Conservation (phyloP, 2,329 filamentous ascomycete genomes). For the Colletotrichum scovillei region DNA sequence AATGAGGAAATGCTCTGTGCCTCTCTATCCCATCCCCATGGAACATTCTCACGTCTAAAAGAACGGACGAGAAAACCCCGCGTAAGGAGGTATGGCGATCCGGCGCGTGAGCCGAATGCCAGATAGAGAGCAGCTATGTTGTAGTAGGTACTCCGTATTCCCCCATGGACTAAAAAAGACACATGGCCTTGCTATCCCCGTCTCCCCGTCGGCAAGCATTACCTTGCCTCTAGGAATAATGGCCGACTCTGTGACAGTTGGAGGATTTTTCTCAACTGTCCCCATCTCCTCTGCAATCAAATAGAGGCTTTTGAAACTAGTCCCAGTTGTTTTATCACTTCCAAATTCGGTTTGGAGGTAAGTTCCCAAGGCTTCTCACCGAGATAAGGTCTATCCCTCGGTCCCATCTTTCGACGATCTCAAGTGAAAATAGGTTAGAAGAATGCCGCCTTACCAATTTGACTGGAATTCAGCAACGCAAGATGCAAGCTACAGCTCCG, state of each 20-base stretch:
- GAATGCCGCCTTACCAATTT: neutral
- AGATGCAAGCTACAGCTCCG: slow-evolving; percentile 5
- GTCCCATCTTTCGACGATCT: neutral
- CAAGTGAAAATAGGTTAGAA: neutral
- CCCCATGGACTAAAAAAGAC: neutral
- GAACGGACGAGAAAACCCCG: neutral
- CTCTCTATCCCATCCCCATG: neutral
- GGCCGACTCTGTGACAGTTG: neutral
- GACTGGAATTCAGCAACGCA: neutral
- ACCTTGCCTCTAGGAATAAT: neutral
- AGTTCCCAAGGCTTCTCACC: neutral
- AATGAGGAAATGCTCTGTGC: neutral
- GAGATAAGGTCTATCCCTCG: slow-evolving; percentile 20
- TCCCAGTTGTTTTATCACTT: neutral
- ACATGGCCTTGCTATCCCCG: neutral
- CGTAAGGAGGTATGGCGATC: neutral
- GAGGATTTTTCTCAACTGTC: slow-evolving; percentile 7
- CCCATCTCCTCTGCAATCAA: slow-evolving; percentile 22
- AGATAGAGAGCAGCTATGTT: neutral
- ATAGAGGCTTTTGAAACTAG: slow-evolving; percentile 26
- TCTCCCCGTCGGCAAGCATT: neutral
- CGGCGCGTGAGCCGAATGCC: neutral
- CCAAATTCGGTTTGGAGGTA: neutral
- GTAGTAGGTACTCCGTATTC: neutral
- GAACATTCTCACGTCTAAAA: neutral